Evolutionary conservation across 192 early-diverging fungal species (phyloP).

Genomic region (Gryganskiella cystojenkinii): DNA sequence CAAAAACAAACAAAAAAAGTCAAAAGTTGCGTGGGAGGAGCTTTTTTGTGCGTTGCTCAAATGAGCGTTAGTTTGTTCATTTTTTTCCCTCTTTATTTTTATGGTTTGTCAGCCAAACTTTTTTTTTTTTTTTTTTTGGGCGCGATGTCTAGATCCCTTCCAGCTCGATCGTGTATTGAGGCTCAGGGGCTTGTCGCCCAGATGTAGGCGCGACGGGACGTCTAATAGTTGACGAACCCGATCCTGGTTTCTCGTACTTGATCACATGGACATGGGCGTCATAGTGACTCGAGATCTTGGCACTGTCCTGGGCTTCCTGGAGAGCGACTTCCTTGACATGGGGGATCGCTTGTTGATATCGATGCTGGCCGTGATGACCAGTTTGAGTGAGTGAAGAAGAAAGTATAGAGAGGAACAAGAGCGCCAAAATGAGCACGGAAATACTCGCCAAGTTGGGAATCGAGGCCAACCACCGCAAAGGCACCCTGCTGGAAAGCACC

Average conservation of each 20-base stretch:
- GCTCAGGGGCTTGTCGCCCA: conserved; percentile 10
- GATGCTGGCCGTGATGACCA: background rate
- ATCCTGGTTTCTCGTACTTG: conserved; percentile 32
- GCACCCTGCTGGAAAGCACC: conserved; percentile 19
- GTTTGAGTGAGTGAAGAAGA: background rate
- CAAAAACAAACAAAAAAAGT: no score
- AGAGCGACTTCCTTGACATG: background rate
- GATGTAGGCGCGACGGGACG: background rate
- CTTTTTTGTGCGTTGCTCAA: no score
- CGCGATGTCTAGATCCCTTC: conserved; percentile 28
- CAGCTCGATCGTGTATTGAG: conserved; percentile 40
- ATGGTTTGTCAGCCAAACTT: no score
- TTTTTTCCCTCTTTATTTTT: no score
- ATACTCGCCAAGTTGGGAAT: conserved; percentile 31
- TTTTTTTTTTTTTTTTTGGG: background rate
- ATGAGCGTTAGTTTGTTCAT: no score
- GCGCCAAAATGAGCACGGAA: conserved; percentile 14
- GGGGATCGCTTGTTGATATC: background rate
- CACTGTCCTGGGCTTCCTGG: background rate
- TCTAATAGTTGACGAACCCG: background rate
- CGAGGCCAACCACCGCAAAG: conserved; percentile 35
- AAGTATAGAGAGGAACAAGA: conserved; percentile 3
- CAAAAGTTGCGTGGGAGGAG: no score
- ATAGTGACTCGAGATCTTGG: conserved; percentile 5
- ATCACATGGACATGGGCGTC: conserved; percentile 42